phyloP scores from a whole-genome alignment of 352 stramenopile genomes.

The Pythium monospermum region DNA sequence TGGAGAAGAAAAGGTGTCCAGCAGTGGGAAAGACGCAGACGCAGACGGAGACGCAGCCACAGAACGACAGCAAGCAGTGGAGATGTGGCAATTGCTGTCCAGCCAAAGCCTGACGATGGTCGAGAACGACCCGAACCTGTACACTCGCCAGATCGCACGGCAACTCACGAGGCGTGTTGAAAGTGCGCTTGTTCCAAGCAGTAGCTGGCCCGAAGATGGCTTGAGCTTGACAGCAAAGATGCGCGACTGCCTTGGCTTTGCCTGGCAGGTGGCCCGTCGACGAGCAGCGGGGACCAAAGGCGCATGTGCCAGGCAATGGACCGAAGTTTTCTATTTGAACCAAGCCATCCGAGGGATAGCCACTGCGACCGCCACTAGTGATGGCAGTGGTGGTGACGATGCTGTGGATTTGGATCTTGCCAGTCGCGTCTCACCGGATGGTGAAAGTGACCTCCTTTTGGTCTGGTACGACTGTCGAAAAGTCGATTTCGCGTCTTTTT shows the following conservation, averaged over 20 bases:
- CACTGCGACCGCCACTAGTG: background rate
- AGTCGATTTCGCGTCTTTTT: constrained; percentile 2
- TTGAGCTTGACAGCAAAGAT: constrained; percentile 16
- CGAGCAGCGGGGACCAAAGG: constrained; percentile 5
- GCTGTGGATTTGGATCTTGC: too few relatives aligned
- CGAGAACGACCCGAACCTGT: constrained; percentile 54
- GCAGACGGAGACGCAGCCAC: background rate
- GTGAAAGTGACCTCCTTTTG: background rate
- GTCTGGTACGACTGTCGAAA: background rate
- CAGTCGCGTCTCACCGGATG: too few relatives aligned
- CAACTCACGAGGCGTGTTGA: background rate
- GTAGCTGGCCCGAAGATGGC: background rate
- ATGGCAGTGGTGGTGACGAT: background rate
- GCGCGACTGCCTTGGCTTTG: constrained; percentile 34
- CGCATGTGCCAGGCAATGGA: constrained; percentile 23
- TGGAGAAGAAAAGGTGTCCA: too few relatives aligned
- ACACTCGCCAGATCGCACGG: constrained; percentile 16
- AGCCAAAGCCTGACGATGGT: constrained; percentile 31
- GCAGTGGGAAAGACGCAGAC: constrained; percentile 1
- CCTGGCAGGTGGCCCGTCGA: constrained; percentile 36
- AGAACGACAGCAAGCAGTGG: constrained; percentile 14
- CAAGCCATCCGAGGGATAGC: constrained; percentile 21
- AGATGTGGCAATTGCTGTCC: constrained; percentile 34
- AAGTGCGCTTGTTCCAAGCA: background rate
- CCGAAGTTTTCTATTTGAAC: constrained; percentile 40